These are phyloP conservation scores for Neurospora sp. DNA, from an alignment of 495 filamentous ascomycete genomes.

Conservation along the genomic window DNA sequence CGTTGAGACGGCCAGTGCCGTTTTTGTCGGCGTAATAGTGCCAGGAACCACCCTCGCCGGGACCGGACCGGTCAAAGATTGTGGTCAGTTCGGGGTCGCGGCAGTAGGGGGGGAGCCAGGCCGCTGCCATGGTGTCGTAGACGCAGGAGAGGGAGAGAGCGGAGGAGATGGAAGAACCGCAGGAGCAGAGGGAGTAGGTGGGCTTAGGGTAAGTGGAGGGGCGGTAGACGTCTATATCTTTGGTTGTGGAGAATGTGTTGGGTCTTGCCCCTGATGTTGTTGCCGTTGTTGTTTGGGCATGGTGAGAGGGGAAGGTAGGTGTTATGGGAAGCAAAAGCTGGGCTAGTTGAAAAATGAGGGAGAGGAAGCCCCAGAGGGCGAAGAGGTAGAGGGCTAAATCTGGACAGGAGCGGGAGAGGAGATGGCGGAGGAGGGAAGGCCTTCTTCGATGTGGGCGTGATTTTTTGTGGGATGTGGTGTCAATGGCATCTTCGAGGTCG, in stretches of 20 bases:
- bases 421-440: background rate
- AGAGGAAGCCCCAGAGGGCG: constrained; percentile 4
- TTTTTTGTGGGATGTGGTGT: background rate
- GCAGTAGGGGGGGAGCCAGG: constrained; percentile 8
- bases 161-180: background rate
- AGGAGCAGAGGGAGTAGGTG: background rate
- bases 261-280: background rate
- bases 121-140: constrained; percentile 9
- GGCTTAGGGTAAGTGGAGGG: constrained; percentile 1
- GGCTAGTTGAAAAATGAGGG: constrained; percentile 1
- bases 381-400: background rate
- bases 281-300: background rate
- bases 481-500: background rate
- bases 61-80: constrained; percentile 1
- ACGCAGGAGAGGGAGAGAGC: background rate
- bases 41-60: background rate
- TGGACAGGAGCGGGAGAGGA: background rate
- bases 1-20: background rate
- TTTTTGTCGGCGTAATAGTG: constrained; percentile 1
- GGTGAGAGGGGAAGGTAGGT: background rate
- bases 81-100: constrained; percentile 4
- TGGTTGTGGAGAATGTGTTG: background rate
- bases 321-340: background rate
- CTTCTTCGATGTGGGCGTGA: background rate
- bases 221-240: constrained; percentile 6